These are phyloP conservation scores for Aureobasidium melanogenum DNA, from an alignment of 2,329 filamentous ascomycete genomes.

Conservation along the genomic window DNA sequence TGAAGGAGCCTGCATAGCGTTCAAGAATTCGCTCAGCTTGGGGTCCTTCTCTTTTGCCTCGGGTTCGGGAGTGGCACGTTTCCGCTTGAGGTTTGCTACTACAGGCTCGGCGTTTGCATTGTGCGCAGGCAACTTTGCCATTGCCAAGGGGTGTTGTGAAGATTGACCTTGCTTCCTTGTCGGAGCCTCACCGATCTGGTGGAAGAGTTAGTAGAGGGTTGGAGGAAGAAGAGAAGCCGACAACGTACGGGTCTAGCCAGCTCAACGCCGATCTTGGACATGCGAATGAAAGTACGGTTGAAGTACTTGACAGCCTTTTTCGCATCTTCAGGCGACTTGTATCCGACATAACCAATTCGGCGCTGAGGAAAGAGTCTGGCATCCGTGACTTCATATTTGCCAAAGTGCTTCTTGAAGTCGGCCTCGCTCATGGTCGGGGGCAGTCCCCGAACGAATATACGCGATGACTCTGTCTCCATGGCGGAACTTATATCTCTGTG, in stretches of 20 bases:
- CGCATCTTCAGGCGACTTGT: conserved; percentile 74
- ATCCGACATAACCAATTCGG: conserved; percentile 92
- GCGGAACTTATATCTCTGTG: not conserved
- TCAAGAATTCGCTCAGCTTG: conserved; percentile 78
- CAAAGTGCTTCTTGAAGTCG: conserved; percentile 84
- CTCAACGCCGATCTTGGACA: conserved; percentile 89
- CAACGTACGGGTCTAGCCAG: conserved; percentile 66
- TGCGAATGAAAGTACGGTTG: conserved; percentile 88
- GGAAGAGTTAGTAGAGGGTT: not conserved
- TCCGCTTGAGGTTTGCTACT: conserved; percentile 53
- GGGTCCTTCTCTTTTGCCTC: conserved; percentile 50
- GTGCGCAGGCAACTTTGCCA: not conserved
- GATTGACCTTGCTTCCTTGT: conserved; percentile 18
- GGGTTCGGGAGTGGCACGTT: conserved; percentile 47
- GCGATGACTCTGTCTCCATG: conserved; percentile 61
- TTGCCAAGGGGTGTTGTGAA: not conserved
- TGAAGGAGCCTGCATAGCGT: conserved; percentile 65
- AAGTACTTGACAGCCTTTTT: conserved; percentile 84
- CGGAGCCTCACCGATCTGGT: conserved; percentile 11
- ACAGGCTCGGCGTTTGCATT: not conserved
- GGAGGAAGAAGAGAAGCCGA: not conserved
- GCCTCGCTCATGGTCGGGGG: conserved; percentile 78
- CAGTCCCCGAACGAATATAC: conserved; percentile 62
- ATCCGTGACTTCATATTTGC: conserved; percentile 73
- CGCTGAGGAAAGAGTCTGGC: conserved; percentile 83